Conservation (phyloP, 176 grass and related monocot species). For the Rhynchospora tenuis region DNA sequence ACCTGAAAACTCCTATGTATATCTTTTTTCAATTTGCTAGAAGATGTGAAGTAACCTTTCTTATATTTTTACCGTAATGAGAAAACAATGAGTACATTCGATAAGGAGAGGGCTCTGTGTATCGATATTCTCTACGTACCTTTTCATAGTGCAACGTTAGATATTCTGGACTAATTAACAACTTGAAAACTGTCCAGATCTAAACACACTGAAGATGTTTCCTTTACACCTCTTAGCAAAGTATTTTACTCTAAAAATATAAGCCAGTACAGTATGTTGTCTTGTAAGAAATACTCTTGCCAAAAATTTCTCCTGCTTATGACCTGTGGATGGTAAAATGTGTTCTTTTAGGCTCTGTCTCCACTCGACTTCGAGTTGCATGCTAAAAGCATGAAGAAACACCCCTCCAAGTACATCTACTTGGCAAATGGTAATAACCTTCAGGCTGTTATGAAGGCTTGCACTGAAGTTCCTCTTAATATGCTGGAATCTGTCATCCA, state of each 20-base stretch:
- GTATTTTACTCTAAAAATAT: not conserved
- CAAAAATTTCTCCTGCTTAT: not conserved
- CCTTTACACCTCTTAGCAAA: not conserved
- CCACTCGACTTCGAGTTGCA: conserved; percentile 11
- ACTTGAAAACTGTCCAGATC: not conserved
- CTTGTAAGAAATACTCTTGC: not conserved
- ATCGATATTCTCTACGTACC: not conserved
- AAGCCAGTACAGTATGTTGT: not conserved
- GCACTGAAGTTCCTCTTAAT: conserved; percentile 8
- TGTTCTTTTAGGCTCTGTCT: not conserved
- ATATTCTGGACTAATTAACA: not conserved
- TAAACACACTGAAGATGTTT: not conserved
- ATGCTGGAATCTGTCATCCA: conserved; percentile 21
- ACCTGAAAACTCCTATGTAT: not conserved
- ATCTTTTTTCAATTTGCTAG: not conserved
- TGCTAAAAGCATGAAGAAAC: conserved; percentile 12
- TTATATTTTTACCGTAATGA: not conserved
- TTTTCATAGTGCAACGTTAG: not conserved
- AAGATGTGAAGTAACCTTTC: not conserved
- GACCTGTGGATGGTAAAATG: not conserved
- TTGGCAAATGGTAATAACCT: conserved; percentile 20
- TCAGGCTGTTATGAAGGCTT: not conserved
- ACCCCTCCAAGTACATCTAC: conserved; percentile 18
- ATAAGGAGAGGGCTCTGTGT: not conserved
- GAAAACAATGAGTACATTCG: not conserved